Percentiles rank a stretch among this genome's conserved stretches.
phyloP scores from a whole-genome alignment of 192 early-diverging fungal genomes.

The Neocallimastix lanati region DNA sequence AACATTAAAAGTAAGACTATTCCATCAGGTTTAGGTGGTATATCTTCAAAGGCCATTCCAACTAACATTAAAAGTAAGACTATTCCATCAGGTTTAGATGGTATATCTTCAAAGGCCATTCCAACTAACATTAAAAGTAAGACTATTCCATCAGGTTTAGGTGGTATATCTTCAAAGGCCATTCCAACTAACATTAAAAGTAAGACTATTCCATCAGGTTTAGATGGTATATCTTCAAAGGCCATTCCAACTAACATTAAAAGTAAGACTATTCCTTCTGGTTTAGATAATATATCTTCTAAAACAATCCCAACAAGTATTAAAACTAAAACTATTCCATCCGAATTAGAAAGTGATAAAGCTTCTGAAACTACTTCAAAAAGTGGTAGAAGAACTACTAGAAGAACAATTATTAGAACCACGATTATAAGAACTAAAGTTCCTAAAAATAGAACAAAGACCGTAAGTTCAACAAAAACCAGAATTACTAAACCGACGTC shows the following conservation, averaged over 20 bases:
- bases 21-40: not conserved
- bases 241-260: too few relatives aligned
- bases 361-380: not conserved
- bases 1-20: not conserved
- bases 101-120: not conserved
- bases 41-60: not conserved
- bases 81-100: not conserved
- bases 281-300: too few relatives aligned
- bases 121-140: not conserved
- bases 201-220: not conserved
- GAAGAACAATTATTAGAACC: too few relatives aligned
- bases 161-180: not conserved
- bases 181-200: not conserved
- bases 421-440: not conserved
- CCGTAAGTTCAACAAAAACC: too few relatives aligned
- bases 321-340: not conserved
- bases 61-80: not conserved
- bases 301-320: not conserved
- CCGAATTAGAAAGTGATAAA: not conserved
- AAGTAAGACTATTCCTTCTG: not conserved
- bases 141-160: not conserved
- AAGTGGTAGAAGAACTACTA: too few relatives aligned
- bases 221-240: not conserved
- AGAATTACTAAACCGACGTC: not conserved
- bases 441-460: too few relatives aligned